Evolutionary conservation across 2,329 filamentous ascomycete genomes (phyloP).

Genomic region (Claviceps fusiformis): DNA sequence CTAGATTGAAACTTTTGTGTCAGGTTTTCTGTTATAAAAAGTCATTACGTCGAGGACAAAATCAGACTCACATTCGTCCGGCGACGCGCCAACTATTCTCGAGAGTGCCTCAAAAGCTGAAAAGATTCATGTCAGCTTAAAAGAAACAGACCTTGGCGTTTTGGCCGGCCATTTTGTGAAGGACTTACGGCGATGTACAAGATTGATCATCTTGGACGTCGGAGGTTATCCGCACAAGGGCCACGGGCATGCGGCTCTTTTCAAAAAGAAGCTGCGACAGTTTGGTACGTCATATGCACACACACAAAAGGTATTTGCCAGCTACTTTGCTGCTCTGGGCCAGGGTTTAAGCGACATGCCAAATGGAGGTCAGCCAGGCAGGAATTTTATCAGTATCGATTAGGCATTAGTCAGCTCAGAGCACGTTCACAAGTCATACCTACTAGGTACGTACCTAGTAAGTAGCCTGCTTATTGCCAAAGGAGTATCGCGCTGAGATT

Average conservation of each 20-base stretch:
- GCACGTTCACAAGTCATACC: too few relatives aligned
- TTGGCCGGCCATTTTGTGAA: not conserved
- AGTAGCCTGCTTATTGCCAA: too few relatives aligned
- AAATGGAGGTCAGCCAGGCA: too few relatives aligned
- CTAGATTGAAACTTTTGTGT: slow-evolving; percentile 28
- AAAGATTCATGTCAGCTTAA: not conserved
- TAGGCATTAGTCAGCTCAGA: too few relatives aligned
- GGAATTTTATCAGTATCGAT: too few relatives aligned
- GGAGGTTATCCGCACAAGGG: not conserved
- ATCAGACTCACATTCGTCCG: slow-evolving; percentile 23
- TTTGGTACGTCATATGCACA: not conserved
- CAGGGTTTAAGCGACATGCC: too few relatives aligned
- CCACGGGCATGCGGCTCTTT: not conserved
- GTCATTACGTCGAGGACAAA: not conserved
- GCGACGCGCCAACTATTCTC: slow-evolving; percentile 18
- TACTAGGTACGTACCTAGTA: too few relatives aligned
- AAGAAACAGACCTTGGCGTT: not conserved
- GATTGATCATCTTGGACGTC: slow-evolving; percentile 8
- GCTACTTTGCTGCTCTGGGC: not conserved
- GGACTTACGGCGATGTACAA: slow-evolving; percentile 13
- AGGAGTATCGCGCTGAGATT: too few relatives aligned
- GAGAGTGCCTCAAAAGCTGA: slow-evolving; percentile 23
- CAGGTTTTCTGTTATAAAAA: too few relatives aligned
- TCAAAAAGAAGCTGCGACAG: not conserved
- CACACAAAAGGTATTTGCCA: not conserved